Evolutionary conservation across 1,139 yeast species (phyloP), one percentile per base, ranked within the genome.

Genomic region (Magnusiomyces suaveolens): DNA sequence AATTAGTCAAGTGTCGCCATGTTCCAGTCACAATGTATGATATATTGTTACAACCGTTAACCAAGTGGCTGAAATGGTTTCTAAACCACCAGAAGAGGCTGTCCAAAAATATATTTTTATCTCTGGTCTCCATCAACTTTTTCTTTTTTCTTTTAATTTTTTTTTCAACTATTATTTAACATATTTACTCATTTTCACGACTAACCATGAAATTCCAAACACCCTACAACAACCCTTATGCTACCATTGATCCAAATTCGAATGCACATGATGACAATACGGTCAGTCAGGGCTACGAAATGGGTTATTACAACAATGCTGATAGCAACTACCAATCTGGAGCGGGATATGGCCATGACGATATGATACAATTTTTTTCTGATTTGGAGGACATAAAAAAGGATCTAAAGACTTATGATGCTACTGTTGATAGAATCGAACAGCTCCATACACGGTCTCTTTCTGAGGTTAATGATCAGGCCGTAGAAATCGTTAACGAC

Each of bases 371-470:
- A 54, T 90, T 85, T 70, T 89, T 90, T 84, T 79, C 82, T 64
- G 87, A 85, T 66, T 82, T 92, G 61, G 92, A 87, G 67, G 83
- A 80, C 64, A 82, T 92, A 69, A 87, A 89, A 73, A 80, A 81
- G 62, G 83, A 83, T 65, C 79, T 92, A 63, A 88, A 84, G 63
- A 87, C 84, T 68, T 92, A 89, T 72, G 83, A 85, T 64, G 83
- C 76, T 62, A 72, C 88, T 66, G 82, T 92, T 62, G 83, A 84
- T 61, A 78, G 88, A 66, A 84, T 92, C 59, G 87, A 87, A 68
- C 79, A 81, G 60, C 80, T 87, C 66, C 98, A 94, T 74, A 79
- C 83, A 67, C 83, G 86, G 64, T 78, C 92, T 55, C 75, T 92
- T 64, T 88, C 86, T 64, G 97, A 90, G 63, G 83, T 90, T 62